Evolutionary conservation across 2,329 filamentous ascomycete species (phyloP).

Genomic region (Curvularia hawaiiensis): DNA sequence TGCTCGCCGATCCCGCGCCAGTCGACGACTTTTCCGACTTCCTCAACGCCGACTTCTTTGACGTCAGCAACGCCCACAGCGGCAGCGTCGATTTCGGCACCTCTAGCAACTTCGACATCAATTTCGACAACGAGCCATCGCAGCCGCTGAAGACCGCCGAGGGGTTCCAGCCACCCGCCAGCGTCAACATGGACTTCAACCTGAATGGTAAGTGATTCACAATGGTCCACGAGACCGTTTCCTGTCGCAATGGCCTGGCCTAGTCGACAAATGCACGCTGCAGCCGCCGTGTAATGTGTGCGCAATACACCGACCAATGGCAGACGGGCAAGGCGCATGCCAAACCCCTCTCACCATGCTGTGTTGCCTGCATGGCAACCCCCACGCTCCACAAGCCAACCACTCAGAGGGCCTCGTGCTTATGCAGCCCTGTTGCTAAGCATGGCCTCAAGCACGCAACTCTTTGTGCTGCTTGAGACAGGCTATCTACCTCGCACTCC

Average conservation of each 20-base stretch:
- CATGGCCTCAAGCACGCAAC: slow-evolving; percentile 46
- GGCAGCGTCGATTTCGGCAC: slow-evolving; percentile 32
- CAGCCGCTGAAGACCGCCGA: slow-evolving; percentile 21
- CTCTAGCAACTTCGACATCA: slow-evolving; percentile 37
- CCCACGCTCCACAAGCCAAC: slow-evolving; percentile 31
- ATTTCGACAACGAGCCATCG: slow-evolving; percentile 31
- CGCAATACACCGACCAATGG: slow-evolving; percentile 30
- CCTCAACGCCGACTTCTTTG: slow-evolving; percentile 64
- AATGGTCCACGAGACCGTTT: slow-evolving; percentile 15
- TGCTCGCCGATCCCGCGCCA: slow-evolving; percentile 47
- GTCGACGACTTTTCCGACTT: slow-evolving; percentile 59
- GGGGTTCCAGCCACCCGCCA: slow-evolving; percentile 20
- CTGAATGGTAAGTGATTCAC: slow-evolving; percentile 39
- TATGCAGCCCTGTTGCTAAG: slow-evolving; percentile 28
- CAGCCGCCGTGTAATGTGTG: slow-evolving; percentile 21
- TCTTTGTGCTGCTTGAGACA: slow-evolving; percentile 26
- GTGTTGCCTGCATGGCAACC: slow-evolving; percentile 33
- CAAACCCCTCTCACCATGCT: slow-evolving; percentile 30
- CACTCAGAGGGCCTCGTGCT: slow-evolving; percentile 30
- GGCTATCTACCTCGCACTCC: slow-evolving; percentile 13
- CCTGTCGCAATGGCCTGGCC: slow-evolving; percentile 14
- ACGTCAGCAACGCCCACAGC: slow-evolving; percentile 62
- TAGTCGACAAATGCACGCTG: slow-evolving; percentile 15
- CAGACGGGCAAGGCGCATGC: slow-evolving; percentile 24
- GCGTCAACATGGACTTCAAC: slow-evolving; percentile 44